phyloP scores from a whole-genome alignment of 306 rosid genomes.

The Mimosa pudica region DNA sequence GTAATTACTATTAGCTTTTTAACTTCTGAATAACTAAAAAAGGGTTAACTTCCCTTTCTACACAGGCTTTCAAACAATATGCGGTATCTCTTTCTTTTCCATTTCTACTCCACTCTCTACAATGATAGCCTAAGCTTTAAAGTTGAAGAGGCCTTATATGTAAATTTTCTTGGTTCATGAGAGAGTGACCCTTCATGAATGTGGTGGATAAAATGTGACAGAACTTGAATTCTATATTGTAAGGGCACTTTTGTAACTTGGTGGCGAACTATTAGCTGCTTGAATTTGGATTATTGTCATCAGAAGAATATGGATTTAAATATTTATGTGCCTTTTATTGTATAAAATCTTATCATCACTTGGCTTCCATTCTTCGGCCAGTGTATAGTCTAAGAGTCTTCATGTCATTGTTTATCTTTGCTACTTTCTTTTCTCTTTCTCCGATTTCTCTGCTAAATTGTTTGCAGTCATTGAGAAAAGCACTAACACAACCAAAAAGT shows the following conservation, averaged over 20 bases:
- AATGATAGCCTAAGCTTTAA: neutral
- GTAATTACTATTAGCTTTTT: neutral
- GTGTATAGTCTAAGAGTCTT: neutral
- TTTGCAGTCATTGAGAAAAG: slow-evolving; percentile 71
- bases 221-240: neutral
- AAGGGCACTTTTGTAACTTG: neutral
- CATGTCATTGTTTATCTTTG: neutral
- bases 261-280: neutral
- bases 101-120: neutral
- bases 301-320: neutral
- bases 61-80: neutral
- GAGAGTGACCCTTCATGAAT: neutral
- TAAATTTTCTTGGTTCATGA: neutral
- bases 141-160: neutral
- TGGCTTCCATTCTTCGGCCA: neutral
- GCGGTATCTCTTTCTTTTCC: neutral
- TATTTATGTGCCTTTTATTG: neutral
- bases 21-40: neutral
- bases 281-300: neutral
- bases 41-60: neutral
- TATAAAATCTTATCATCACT: neutral
- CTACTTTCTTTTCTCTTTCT: neutral
- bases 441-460: slow-evolving; percentile 3
- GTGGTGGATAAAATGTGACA: too few relatives aligned
- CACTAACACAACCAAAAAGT: slow-evolving; percentile 52